Evolutionary conservation across 805 yeast species (phyloP).

Genomic region (Candida tallmaniae): DNA sequence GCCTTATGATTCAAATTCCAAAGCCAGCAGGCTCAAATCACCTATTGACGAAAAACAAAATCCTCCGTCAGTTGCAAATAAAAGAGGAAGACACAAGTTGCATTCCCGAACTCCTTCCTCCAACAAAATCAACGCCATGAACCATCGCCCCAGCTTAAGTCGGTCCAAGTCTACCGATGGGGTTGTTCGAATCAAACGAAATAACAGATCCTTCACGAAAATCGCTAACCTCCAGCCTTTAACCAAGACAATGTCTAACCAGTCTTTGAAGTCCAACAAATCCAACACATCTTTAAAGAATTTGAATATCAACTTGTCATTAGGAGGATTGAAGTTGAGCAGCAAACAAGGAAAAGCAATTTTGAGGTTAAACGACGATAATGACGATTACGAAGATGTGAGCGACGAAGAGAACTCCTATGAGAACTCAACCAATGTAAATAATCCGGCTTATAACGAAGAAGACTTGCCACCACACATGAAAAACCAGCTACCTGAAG

Average conservation of each 20-base stretch:
- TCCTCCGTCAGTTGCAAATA: too few relatives aligned
- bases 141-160: slow-evolving; percentile 26
- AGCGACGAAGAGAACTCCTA: slow-evolving; percentile 13
- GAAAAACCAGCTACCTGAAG: not conserved
- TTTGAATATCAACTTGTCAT: slow-evolving; percentile 8
- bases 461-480: not conserved
- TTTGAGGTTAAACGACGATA: slow-evolving; percentile 35
- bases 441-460: not conserved
- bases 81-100: slow-evolving; percentile 6
- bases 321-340: slow-evolving; percentile 32
- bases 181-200: slow-evolving; percentile 24
- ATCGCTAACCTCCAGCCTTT: slow-evolving; percentile 32
- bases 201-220: slow-evolving; percentile 35
- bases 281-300: slow-evolving; percentile 33
- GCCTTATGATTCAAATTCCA: too few relatives aligned
- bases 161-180: slow-evolving; percentile 42
- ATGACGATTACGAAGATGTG: slow-evolving; percentile 36
- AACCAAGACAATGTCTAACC: slow-evolving; percentile 30
- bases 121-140: slow-evolving; percentile 15
- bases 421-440: not conserved
- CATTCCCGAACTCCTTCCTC: slow-evolving; percentile 26
- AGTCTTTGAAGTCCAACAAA: slow-evolving; percentile 25
- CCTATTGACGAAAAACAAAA: not conserved
- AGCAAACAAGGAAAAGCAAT: slow-evolving; percentile 36
- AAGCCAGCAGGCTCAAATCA: not conserved